A percentile compares a stretch with the other conserved stretches of the same genome.
These are phyloP conservation scores for Lipomyces spencermartinsiae DNA, from an alignment of 805 yeast genomes.

Conservation along the genomic window DNA sequence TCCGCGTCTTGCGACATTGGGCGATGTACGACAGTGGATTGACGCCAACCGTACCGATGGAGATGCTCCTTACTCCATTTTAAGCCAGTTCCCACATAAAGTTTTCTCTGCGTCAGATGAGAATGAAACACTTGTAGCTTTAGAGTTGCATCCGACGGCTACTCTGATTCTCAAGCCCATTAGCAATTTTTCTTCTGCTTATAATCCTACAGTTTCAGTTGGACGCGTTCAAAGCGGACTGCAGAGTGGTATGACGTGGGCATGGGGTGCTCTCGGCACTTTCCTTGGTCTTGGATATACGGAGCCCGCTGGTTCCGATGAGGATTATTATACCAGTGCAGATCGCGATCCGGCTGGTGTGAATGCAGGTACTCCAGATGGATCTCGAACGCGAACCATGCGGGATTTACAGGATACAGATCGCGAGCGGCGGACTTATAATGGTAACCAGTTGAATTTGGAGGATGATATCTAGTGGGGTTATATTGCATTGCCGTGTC, in stretches of 20 bases:
- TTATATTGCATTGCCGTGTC: not conserved
- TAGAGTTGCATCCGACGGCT: slow-evolving; percentile 74
- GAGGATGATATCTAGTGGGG: slow-evolving; percentile 53
- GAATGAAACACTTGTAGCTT: slow-evolving; percentile 55
- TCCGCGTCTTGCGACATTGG: slow-evolving; percentile 53
- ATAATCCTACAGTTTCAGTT: slow-evolving; percentile 35
- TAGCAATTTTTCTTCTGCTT: slow-evolving; percentile 44
- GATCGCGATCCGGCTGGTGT: slow-evolving; percentile 5
- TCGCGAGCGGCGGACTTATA: slow-evolving; percentile 57
- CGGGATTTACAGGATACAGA: slow-evolving; percentile 42
- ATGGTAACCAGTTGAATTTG: slow-evolving; percentile 61
- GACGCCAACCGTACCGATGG: slow-evolving; percentile 59
- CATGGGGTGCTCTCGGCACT: slow-evolving; percentile 41
- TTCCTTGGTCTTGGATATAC: slow-evolving; percentile 42
- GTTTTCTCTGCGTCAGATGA: slow-evolving; percentile 71
- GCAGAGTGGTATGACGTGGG: slow-evolving; percentile 33
- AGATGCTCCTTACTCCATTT: slow-evolving; percentile 57
- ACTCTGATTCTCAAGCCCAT: slow-evolving; percentile 75
- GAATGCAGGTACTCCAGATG: slow-evolving; percentile 1
- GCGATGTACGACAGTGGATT: slow-evolving; percentile 67
- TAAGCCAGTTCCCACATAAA: slow-evolving; percentile 62
- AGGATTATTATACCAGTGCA: slow-evolving; percentile 14
- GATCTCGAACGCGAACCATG: slow-evolving; percentile 26
- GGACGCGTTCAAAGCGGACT: slow-evolving; percentile 36
- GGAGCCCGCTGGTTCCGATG: not conserved